A percentile compares a stretch with the other conserved stretches of the same genome.
Conservation (phyloP, 768 basidiomycete species). For the Mycena vulgaris region DNA sequence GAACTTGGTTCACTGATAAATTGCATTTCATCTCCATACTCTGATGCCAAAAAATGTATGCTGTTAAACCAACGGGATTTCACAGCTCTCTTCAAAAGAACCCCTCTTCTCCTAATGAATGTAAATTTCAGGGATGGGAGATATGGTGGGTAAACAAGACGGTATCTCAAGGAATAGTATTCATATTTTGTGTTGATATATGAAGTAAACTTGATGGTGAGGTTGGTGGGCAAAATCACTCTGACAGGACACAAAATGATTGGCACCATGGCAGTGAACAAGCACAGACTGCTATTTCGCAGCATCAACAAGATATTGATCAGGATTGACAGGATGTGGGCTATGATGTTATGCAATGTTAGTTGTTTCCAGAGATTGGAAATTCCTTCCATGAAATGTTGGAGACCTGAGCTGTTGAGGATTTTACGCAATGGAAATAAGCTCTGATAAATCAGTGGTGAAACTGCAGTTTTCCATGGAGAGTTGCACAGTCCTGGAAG, state of each 20-base stretch:
- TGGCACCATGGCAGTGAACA: background rate
- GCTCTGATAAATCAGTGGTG: slow-evolving; percentile 32
- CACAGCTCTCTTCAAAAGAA: slow-evolving; percentile 1
- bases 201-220: background rate
- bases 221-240: background rate
- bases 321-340: background rate
- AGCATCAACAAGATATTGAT: background rate
- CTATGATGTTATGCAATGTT: background rate
- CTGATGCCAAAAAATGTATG: background rate
- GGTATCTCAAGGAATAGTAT: slow-evolving; percentile 11
- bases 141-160: slow-evolving; percentile 18
- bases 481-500: slow-evolving; percentile 40
- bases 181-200: slow-evolving; percentile 2
- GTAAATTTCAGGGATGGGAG: slow-evolving; percentile 3
- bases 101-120: background rate
- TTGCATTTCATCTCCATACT: slow-evolving; percentile 19
- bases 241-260: background rate
- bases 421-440: slow-evolving; percentile 22
- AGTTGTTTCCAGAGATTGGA: slow-evolving; percentile 12
- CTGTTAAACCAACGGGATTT: background rate
- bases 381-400: background rate
- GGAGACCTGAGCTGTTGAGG: background rate
- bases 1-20: slow-evolving; percentile 20
- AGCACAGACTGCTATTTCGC: no score
- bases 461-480: slow-evolving; percentile 42